Evolutionary conservation across 1,284 basidiomycete species (phyloP).

Genomic region (Ganoderma boninense): DNA sequence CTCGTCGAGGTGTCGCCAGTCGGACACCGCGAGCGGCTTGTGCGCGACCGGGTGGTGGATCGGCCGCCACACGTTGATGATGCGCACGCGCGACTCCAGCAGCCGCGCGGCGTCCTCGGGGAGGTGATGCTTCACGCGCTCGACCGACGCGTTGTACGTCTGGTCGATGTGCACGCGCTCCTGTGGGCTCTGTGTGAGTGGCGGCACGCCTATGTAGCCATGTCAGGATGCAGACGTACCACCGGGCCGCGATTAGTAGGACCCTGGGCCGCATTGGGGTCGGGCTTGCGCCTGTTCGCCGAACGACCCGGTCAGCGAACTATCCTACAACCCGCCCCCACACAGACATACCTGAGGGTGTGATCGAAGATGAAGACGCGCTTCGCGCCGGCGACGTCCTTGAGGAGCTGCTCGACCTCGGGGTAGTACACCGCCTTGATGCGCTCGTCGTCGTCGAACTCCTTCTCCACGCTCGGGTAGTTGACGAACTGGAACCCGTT

Average conservation of each 20-base stretch:
- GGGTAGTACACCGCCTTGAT: slow-evolving; percentile 48
- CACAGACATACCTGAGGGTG: slow-evolving; percentile 34
- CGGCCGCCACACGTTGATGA: slow-evolving; percentile 67
- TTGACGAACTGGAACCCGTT: slow-evolving; percentile 50
- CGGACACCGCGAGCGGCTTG: slow-evolving; percentile 57
- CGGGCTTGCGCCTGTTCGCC: slow-evolving; percentile 19
- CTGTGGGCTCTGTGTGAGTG: slow-evolving; percentile 18
- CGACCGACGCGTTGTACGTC: slow-evolving; percentile 54
- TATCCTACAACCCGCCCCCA: no score
- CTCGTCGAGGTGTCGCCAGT: slow-evolving; percentile 47
- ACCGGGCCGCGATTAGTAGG: slow-evolving; percentile 25
- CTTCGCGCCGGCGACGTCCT: slow-evolving; percentile 48
- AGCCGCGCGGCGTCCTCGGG: slow-evolving; percentile 52
- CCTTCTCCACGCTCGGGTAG: slow-evolving; percentile 34
- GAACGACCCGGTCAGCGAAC: not conserved
- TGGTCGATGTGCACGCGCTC: slow-evolving; percentile 63
- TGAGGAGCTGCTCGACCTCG: slow-evolving; percentile 51
- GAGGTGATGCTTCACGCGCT: slow-evolving; percentile 60
- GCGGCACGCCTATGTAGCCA: not conserved
- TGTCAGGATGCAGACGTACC: slow-evolving; percentile 9
- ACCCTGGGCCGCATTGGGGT: slow-evolving; percentile 21
- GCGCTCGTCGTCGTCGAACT: slow-evolving; percentile 48
- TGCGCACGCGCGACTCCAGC: slow-evolving; percentile 57
- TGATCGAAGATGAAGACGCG: slow-evolving; percentile 53
- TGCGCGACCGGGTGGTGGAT: slow-evolving; percentile 55